Conservation (phyloP, 2,329 filamentous ascomycete genomes). For the Fusarium xyrophilum region DNA sequence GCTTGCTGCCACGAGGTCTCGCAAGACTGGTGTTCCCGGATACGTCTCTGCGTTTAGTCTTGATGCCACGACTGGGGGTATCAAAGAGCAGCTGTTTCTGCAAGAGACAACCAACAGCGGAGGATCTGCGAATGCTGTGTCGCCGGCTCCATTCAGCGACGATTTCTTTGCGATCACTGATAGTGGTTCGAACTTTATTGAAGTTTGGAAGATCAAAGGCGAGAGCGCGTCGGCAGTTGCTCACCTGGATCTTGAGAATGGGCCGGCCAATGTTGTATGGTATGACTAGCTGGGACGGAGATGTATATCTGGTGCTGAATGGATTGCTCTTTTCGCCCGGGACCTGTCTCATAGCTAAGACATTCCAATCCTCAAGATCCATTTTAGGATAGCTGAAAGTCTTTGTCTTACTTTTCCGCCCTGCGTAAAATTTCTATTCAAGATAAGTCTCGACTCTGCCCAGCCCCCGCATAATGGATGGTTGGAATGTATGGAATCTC, state of each 20-base stretch:
- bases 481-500: neutral
- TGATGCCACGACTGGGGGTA: neutral
- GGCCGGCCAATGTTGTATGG: neutral
- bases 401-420: neutral
- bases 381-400: neutral
- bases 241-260: neutral
- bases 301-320: neutral
- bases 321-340: neutral
- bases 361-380: fast-evolving
- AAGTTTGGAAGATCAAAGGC: neutral
- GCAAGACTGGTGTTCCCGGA: neutral
- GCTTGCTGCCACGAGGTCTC: neutral
- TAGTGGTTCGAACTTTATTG: neutral
- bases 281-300: neutral
- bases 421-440: neutral
- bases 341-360: neutral
- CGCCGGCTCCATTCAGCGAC: neutral
- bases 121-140: neutral
- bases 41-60: neutral
- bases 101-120: neutral
- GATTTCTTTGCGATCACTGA: neutral
- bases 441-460: neutral
- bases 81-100: neutral
- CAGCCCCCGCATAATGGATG: neutral
- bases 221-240: neutral